Evolutionary conservation across 2,329 filamentous ascomycete species (phyloP).

Genomic region (Lecanosticta acicola): DNA sequence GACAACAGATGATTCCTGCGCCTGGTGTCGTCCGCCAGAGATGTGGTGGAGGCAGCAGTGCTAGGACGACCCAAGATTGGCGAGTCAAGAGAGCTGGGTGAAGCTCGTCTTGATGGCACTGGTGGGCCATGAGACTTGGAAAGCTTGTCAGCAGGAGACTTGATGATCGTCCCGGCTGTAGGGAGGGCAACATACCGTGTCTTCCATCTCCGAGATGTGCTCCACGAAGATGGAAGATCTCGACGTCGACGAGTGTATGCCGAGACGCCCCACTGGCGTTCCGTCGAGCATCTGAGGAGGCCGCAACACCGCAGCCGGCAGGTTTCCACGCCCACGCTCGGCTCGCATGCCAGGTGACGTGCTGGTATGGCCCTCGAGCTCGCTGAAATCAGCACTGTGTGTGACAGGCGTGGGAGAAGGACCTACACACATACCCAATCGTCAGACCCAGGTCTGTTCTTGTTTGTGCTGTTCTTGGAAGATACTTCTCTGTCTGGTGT

Average conservation of each 20-base stretch:
- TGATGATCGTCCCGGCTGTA: not conserved
- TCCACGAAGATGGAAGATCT: constrained; percentile 15
- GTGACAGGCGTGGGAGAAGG: constrained; percentile 5
- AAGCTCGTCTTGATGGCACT: constrained; percentile 3
- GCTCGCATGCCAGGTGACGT: constrained; percentile 14
- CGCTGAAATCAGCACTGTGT: constrained; percentile 20
- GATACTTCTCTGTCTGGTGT: constrained; percentile 26
- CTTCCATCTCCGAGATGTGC: constrained; percentile 19
- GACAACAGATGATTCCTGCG: constrained; percentile 23
- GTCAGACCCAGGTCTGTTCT: constrained; percentile 24
- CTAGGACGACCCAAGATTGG: constrained; percentile 19
- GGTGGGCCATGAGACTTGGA: not conserved
- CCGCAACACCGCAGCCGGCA: constrained; percentile 11
- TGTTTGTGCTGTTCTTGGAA: constrained; percentile 9
- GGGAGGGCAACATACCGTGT: constrained; percentile 13
- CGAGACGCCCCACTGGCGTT: constrained; percentile 5
- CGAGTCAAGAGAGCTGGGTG: constrained; percentile 12
- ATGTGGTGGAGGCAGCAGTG: not conserved
- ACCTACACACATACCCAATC: constrained; percentile 21
- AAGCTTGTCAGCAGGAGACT: not conserved
- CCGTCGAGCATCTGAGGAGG: constrained; percentile 17
- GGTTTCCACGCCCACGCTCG: constrained; percentile 8
- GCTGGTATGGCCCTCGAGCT: constrained; percentile 14
- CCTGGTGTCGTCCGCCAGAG: constrained; percentile 13
- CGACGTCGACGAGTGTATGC: constrained; percentile 1